These are phyloP conservation scores for Wickerhamomyces queroliae DNA, from an alignment of 805 yeast genomes.

Conservation along the genomic window DNA sequence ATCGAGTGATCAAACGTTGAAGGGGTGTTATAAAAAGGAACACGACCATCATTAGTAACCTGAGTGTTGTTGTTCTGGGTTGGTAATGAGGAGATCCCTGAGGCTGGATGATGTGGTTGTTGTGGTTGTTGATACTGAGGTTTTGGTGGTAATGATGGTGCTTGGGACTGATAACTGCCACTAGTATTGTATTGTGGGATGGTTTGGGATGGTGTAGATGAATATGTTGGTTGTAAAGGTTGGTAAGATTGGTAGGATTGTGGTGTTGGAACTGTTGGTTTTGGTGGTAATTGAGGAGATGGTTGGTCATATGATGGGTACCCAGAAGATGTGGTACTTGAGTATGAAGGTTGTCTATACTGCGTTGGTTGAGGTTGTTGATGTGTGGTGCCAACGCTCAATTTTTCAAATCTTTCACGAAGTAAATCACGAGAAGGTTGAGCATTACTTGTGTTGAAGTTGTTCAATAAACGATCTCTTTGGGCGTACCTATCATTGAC, in stretches of 20 bases:
- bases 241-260: neutral
- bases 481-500: constrained; percentile 20
- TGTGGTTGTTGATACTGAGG: constrained; percentile 7
- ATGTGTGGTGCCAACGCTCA: constrained; percentile 12
- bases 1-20: constrained; percentile 44
- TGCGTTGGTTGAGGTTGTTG: constrained; percentile 1
- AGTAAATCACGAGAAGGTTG: constrained; percentile 8
- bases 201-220: constrained; percentile 11
- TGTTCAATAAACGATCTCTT: constrained; percentile 11
- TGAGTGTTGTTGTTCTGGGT: constrained; percentile 17
- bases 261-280: neutral
- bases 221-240: constrained; percentile 19
- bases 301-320: constrained; percentile 1
- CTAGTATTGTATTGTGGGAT: no score
- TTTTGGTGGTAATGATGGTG: constrained; percentile 17
- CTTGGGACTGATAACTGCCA: neutral
- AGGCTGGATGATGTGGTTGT: constrained; percentile 1
- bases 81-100: constrained; percentile 6
- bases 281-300: constrained; percentile 5
- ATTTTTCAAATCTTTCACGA: constrained; percentile 15
- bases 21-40: constrained; percentile 41
- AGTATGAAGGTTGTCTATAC: constrained; percentile 10
- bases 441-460: neutral
- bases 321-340: constrained; percentile 4
- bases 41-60: constrained; percentile 25